Evolutionary conservation across 371 early-diverging fungal species (phyloP).

Genomic region (Capniomyces stellatus): DNA sequence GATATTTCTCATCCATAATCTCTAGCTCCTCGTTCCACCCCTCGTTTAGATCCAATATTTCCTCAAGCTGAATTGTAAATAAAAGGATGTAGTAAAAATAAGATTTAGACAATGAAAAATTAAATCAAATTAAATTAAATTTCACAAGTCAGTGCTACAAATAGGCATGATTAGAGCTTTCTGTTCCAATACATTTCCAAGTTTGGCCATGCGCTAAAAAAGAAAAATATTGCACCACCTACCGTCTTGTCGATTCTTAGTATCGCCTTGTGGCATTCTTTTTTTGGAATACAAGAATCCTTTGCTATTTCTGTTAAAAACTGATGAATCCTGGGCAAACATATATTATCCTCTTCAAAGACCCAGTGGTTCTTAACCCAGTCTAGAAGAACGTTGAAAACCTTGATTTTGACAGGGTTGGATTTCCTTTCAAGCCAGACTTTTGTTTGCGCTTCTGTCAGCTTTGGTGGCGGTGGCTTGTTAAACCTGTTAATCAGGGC

Average conservation of each 20-base stretch:
- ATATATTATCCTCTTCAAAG: constrained; percentile 31
- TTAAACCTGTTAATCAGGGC: constrained; percentile 46
- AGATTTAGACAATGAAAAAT: constrained; percentile 2
- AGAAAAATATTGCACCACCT: too few relatives aligned
- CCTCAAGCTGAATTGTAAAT: neutral
- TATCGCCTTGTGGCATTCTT: constrained; percentile 15
- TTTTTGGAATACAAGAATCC: constrained; percentile 7
- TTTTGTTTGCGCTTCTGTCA: constrained; percentile 38
- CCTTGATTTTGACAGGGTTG: constrained; percentile 57
- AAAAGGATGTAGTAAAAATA: neutral
- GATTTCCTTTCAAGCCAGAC: constrained; percentile 65
- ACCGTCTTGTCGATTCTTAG: constrained; percentile 7
- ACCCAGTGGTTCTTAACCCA: constrained; percentile 74
- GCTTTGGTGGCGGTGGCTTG: constrained; percentile 37
- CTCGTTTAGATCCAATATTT: neutral
- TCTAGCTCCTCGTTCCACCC: neutral
- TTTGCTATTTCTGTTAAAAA: constrained; percentile 15
- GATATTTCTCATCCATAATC: neutral
- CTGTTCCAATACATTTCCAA: too few relatives aligned
- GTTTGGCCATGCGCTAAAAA: too few relatives aligned
- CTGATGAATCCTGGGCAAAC: constrained; percentile 9
- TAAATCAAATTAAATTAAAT: too few relatives aligned
- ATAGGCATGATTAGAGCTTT: too few relatives aligned
- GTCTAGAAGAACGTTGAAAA: constrained; percentile 63
- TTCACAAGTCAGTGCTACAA: too few relatives aligned